phyloP scores from a whole-genome alignment of 441 rosid species.

The Brassica balearica region DNA sequence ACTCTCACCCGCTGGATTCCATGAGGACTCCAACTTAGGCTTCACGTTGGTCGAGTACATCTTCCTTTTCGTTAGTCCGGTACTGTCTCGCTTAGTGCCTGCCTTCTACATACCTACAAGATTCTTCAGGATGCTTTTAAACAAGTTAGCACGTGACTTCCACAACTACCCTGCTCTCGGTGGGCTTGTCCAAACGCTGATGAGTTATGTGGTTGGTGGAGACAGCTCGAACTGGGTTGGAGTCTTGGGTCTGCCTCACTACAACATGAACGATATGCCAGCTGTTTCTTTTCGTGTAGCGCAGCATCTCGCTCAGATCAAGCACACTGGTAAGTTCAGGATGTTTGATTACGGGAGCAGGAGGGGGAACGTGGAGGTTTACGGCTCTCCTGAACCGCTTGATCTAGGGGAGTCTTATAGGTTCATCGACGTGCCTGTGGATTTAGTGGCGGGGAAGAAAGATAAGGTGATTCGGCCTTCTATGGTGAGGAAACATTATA shows the following conservation, averaged over 20 bases:
- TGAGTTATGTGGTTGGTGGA: constrained; percentile 89
- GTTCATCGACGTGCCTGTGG: constrained; percentile 76
- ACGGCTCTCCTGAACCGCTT: constrained; percentile 81
- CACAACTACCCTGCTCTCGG: constrained; percentile 97
- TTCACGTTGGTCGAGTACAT: constrained; percentile 67
- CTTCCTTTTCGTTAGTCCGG: constrained; percentile 67
- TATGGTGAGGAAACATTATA: constrained; percentile 85
- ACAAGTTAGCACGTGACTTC: constrained; percentile 95
- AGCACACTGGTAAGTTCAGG: constrained; percentile 67
- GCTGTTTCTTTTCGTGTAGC: constrained; percentile 84
- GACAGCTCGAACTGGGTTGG: constrained; percentile 99
- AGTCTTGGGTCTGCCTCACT: constrained; percentile 88
- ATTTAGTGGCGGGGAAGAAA: constrained; percentile 85
- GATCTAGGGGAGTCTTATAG: constrained; percentile 80
- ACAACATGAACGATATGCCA: constrained; percentile 98
- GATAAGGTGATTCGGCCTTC: constrained; percentile 84
- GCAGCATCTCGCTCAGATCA: constrained; percentile 91
- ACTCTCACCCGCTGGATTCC: constrained; percentile 96
- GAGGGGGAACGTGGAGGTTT: constrained; percentile 68
- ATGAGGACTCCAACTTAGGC: constrained; percentile 70
- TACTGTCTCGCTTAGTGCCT: constrained; percentile 64
- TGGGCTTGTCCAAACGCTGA: constrained; percentile 89
- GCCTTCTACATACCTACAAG: constrained; percentile 95
- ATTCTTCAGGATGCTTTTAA: constrained; percentile 92
- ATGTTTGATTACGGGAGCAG: constrained; percentile 89